These are phyloP conservation scores for Teunomyces panamensis DNA, from an alignment of 805 yeast species.

Conservation along the genomic window DNA sequence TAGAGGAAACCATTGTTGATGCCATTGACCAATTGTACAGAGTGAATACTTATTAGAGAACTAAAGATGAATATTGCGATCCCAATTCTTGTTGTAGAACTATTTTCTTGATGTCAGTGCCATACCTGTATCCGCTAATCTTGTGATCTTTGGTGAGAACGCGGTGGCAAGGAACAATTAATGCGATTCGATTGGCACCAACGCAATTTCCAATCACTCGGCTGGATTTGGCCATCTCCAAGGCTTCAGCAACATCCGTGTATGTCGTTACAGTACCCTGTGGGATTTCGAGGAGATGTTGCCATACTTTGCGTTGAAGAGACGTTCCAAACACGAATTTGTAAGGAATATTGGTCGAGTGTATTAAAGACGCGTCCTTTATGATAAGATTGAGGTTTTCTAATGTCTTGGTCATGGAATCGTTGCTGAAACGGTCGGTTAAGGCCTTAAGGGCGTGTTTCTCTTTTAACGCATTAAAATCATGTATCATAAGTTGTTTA, in stretches of 20 bases:
- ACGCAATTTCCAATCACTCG: slow-evolving; percentile 43
- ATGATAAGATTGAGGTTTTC: slow-evolving; percentile 7
- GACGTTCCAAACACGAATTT: slow-evolving; percentile 37
- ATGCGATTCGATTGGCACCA: slow-evolving; percentile 37
- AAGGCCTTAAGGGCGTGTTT: slow-evolving; percentile 1
- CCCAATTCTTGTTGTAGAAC: slow-evolving; percentile 17
- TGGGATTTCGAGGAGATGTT: slow-evolving; percentile 18
- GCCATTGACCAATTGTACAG: slow-evolving; percentile 17
- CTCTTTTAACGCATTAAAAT: slow-evolving; percentile 9
- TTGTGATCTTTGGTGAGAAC: slow-evolving; percentile 28
- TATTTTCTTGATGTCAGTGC: slow-evolving; percentile 27
- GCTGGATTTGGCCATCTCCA: slow-evolving; percentile 27
- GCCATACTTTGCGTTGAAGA: slow-evolving; percentile 40
- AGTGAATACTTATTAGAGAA: background rate
- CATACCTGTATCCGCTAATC: slow-evolving; percentile 40
- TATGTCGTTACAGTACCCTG: slow-evolving; percentile 31
- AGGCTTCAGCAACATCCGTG: slow-evolving; percentile 24
- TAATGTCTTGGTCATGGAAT: slow-evolving; percentile 8
- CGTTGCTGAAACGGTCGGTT: background rate
- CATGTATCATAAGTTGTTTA: slow-evolving; percentile 9
- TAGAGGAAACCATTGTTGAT: slow-evolving; percentile 23
- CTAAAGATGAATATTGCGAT: background rate
- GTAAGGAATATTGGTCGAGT: slow-evolving; percentile 14
- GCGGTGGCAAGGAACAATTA: slow-evolving; percentile 45
- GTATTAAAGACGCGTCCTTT: slow-evolving; percentile 10